Evolutionary conservation across 306 rosid species (phyloP).

Genomic region (Delonix regia): DNA sequence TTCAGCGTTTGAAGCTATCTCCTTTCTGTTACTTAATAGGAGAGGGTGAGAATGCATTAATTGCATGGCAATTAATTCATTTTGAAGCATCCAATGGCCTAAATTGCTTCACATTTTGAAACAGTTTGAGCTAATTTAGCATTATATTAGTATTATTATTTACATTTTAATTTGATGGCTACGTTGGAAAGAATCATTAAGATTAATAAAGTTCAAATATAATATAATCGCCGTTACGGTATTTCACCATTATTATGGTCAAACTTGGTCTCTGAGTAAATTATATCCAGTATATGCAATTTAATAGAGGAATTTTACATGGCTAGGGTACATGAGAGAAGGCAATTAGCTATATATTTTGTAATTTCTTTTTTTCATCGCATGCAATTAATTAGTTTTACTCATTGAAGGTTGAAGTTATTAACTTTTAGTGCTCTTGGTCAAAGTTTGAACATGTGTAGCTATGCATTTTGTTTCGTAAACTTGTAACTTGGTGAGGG

Average conservation of each 20-base stretch:
- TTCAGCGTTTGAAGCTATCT: conserved; percentile 35
- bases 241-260: conserved; percentile 41
- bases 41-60: conserved; percentile 43
- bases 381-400: too few species aligned
- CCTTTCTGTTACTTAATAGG: conserved; percentile 53
- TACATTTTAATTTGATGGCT: conserved; percentile 33
- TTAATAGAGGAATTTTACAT: not conserved
- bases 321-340: too few species aligned
- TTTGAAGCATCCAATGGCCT: conserved; percentile 49
- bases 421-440: not conserved
- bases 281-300: conserved; percentile 1
- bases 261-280: conserved; percentile 26
- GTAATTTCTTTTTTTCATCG: too few species aligned
- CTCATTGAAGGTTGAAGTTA: not conserved
- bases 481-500: conserved; percentile 3
- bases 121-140: conserved; percentile 20
- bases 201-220: conserved; percentile 40
- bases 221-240: conserved; percentile 42
- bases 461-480: not conserved
- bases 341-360: too few species aligned
- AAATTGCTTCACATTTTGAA: conserved; percentile 36
- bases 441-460: not conserved
- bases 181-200: conserved; percentile 40
- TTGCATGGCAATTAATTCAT: conserved; percentile 34
- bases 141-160: not conserved